A percentile compares a stretch with the other conserved stretches of the same genome.
These are phyloP conservation scores for Crucibulum laeve DNA, from an alignment of 768 basidiomycete genomes.

Conservation along the genomic window DNA sequence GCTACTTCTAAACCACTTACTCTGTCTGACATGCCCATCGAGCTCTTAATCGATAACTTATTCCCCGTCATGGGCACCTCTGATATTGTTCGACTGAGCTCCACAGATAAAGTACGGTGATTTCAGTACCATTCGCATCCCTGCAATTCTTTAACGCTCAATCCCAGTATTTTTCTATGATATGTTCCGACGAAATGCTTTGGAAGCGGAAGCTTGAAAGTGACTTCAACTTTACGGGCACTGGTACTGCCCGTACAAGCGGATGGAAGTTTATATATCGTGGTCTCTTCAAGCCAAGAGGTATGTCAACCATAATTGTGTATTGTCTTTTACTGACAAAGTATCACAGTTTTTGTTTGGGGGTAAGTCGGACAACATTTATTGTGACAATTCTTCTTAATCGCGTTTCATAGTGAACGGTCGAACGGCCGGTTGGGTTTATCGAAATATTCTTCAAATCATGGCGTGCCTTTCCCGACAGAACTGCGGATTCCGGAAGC, in stretches of 20 bases:
- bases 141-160: constrained; percentile 1
- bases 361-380: constrained; percentile 29
- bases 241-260: constrained; percentile 64
- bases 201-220: constrained; percentile 67
- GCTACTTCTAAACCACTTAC: constrained; percentile 1
- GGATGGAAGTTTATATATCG: constrained; percentile 83
- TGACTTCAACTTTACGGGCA: constrained; percentile 78
- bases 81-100: constrained; percentile 55
- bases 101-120: constrained; percentile 48
- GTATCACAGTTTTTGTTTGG: constrained; percentile 42
- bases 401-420: constrained; percentile 40
- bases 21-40: constrained; percentile 60
- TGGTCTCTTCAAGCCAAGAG: constrained; percentile 64
- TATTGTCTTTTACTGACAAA: not conserved
- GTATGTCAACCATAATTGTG: constrained; percentile 28
- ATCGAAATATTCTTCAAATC: constrained; percentile 23
- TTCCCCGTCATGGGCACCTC: constrained; percentile 48
- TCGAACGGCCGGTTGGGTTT: constrained; percentile 64
- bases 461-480: constrained; percentile 58
- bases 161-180: constrained; percentile 46
- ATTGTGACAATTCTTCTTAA: constrained; percentile 2
- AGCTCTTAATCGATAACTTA: constrained; percentile 74
- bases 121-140: not conserved
- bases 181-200: constrained; percentile 69
- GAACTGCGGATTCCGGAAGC: constrained; percentile 55